phyloP scores from a whole-genome alignment of 352 stramenopile species.

The Pythium rhizo-oryzae region DNA sequence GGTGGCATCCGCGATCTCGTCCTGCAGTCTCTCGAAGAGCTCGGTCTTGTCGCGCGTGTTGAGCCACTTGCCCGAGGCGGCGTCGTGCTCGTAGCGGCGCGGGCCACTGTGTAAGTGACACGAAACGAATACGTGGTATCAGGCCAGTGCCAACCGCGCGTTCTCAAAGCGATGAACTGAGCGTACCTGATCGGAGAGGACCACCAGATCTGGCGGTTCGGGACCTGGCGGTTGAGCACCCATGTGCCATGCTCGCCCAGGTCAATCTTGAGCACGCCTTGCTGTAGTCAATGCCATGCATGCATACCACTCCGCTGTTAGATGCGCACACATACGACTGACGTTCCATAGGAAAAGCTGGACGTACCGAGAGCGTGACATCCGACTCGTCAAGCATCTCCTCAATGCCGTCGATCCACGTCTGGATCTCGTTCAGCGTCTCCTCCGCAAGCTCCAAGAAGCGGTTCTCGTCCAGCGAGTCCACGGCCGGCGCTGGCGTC shows the following conservation, averaged over 20 bases:
- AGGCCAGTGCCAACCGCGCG: too few relatives aligned
- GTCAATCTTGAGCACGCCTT: slow-evolving; percentile 96
- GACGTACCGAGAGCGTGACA: slow-evolving; percentile 66
- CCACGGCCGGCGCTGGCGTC: slow-evolving; percentile 5
- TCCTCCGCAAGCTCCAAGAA: slow-evolving; percentile 81
- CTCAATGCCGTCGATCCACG: slow-evolving; percentile 81
- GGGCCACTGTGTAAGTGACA: slow-evolving; percentile 53
- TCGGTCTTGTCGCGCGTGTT: slow-evolving; percentile 84
- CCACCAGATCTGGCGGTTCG: slow-evolving; percentile 98
- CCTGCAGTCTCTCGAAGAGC: slow-evolving; percentile 67
- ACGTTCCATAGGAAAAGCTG: not conserved
- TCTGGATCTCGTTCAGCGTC: slow-evolving; percentile 74
- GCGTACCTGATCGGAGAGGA: slow-evolving; percentile 93
- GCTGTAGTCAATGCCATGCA: slow-evolving; percentile 40
- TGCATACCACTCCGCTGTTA: not conserved
- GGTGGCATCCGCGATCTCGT: slow-evolving; percentile 78
- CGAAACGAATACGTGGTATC: not conserved
- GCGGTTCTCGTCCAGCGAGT: slow-evolving; percentile 66
- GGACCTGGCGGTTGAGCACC: slow-evolving; percentile 98
- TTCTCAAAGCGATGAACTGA: too few relatives aligned
- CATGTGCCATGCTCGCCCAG: slow-evolving; percentile 94
- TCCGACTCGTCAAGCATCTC: slow-evolving; percentile 87
- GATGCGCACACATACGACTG: not conserved
- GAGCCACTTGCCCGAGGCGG: slow-evolving; percentile 65
- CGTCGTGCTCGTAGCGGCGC: slow-evolving; percentile 90